A percentile compares a stretch with the other conserved stretches of the same genome.
phyloP scores from a whole-genome alignment of 208 protist species.

The Leptomonas pyrrhocoris region DNA sequence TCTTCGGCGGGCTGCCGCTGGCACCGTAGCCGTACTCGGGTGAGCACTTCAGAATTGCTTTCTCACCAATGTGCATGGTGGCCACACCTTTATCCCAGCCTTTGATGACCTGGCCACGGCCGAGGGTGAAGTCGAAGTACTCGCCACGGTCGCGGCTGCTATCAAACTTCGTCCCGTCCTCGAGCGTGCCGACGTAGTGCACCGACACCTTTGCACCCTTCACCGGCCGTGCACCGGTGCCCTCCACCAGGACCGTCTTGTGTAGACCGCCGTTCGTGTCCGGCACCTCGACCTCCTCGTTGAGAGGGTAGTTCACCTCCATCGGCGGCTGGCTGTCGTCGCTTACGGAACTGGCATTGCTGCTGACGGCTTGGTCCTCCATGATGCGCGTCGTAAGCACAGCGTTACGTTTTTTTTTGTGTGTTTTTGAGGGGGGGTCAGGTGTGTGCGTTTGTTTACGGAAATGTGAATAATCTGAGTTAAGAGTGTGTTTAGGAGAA shows the following conservation, averaged over 20 bases:
- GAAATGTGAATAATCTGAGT: too few species aligned
- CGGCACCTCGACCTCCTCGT: slow-evolving; percentile 75
- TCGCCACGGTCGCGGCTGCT: slow-evolving; percentile 82
- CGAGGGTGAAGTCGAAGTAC: slow-evolving; percentile 88
- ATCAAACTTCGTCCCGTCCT: slow-evolving; percentile 90
- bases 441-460: background rate
- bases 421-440: background rate
- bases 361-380: slow-evolving; percentile 14
- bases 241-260: slow-evolving; percentile 85
- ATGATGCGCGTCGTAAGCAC: slow-evolving; percentile 12
- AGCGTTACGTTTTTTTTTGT: background rate
- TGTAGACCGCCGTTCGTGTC: slow-evolving; percentile 69
- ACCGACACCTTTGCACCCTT: slow-evolving; percentile 87
- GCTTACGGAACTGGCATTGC: slow-evolving; percentile 38
- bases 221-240: slow-evolving; percentile 64
- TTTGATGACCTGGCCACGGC: slow-evolving; percentile 90
- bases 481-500: too few species aligned
- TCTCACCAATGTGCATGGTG: slow-evolving; percentile 91
- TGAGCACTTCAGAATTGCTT: slow-evolving; percentile 66
- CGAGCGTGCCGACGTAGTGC: slow-evolving; percentile 90
- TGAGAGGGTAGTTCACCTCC: slow-evolving; percentile 76
- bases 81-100: slow-evolving; percentile 92
- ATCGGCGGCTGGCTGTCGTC: slow-evolving; percentile 69
- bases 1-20: slow-evolving; percentile 77
- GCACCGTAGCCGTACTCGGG: slow-evolving; percentile 89